These are phyloP conservation scores for Strobilomyces dryophilus DNA, from an alignment of 768 basidiomycete species.

Conservation along the genomic window DNA sequence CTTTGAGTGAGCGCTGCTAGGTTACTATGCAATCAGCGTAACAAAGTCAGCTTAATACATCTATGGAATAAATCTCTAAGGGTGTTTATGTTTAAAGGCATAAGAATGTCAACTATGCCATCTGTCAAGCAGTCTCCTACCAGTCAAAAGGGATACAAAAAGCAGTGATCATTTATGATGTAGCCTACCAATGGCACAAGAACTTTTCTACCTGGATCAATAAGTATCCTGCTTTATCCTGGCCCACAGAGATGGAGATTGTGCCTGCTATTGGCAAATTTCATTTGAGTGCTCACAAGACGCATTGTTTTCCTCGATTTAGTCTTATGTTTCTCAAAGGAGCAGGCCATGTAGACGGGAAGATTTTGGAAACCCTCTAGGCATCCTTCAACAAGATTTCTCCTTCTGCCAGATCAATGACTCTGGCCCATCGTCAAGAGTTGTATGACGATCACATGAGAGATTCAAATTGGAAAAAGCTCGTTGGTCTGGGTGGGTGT, in stretches of 20 bases:
- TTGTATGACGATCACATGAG: slow-evolving; percentile 5
- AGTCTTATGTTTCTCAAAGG: slow-evolving; percentile 18
- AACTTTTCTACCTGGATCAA: slow-evolving; percentile 5
- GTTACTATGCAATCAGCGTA: no score
- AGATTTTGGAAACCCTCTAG: slow-evolving; percentile 36
- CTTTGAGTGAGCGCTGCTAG: no score
- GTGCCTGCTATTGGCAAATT: slow-evolving; percentile 24
- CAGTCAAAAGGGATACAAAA: neutral
- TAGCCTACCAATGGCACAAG: slow-evolving; percentile 25
- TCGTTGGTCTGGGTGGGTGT: neutral
- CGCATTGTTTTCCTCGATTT: slow-evolving; percentile 23
- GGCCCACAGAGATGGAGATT: neutral
- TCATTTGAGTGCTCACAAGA: slow-evolving; percentile 30
- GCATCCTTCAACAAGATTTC: slow-evolving; percentile 26
- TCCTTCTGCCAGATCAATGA: slow-evolving; percentile 18
- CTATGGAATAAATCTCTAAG: no score
- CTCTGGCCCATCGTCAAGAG: slow-evolving; percentile 23
- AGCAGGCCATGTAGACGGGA: slow-evolving; percentile 26
- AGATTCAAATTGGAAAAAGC: slow-evolving; percentile 1
- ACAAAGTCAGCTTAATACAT: no score
- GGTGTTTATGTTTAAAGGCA: slow-evolving; percentile 23
- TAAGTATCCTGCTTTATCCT: neutral
- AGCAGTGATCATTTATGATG: slow-evolving; percentile 26
- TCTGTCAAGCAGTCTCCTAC: slow-evolving; percentile 19
- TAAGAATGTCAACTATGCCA: slow-evolving; percentile 26